Percentiles rank a stretch among this genome's conserved stretches.
Conservation (phyloP, 1,284 basidiomycete species). For the Microbotryum violaceum region DNA sequence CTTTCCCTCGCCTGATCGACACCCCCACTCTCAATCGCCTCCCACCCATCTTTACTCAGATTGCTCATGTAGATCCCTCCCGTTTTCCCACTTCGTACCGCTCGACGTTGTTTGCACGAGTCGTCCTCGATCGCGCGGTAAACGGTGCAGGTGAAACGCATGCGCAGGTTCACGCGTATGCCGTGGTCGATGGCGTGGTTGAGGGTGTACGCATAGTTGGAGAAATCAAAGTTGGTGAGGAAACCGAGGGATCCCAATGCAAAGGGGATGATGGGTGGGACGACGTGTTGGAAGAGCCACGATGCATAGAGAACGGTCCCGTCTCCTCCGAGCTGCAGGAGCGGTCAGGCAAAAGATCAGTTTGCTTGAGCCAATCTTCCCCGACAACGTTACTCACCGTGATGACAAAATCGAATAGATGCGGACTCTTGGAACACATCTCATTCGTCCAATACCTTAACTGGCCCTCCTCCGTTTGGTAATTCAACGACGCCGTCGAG, state of each 20-base stretch:
- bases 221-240: conserved; percentile 95
- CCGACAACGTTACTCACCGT: conserved; percentile 57
- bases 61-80: conserved; percentile 93
- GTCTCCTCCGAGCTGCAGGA: conserved; percentile 78
- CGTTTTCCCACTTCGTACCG: conserved; percentile 80
- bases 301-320: conserved; percentile 98
- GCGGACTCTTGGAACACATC: conserved; percentile 86
- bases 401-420: conserved; percentile 96
- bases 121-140: conserved; percentile 77
- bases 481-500: not conserved
- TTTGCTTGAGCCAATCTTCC: not conserved
- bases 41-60: conserved; percentile 81
- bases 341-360: conserved; percentile 1
- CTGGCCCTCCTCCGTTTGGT: conserved; percentile 63
- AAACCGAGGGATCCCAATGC: conserved; percentile 98
- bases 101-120: conserved; percentile 40
- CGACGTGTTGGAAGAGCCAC: conserved; percentile 97
- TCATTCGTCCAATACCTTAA: conserved; percentile 94
- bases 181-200: conserved; percentile 84
- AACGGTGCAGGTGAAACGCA: conserved; percentile 98
- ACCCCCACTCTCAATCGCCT: conserved; percentile 70
- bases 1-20: conserved; percentile 72
- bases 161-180: conserved; percentile 92
- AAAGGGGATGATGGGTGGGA: conserved; percentile 94
- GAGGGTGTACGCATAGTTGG: conserved; percentile 76